Base-by-base conservation (phyloP, 192 early-diverging fungal species). In the Backusella westeae region DNA sequence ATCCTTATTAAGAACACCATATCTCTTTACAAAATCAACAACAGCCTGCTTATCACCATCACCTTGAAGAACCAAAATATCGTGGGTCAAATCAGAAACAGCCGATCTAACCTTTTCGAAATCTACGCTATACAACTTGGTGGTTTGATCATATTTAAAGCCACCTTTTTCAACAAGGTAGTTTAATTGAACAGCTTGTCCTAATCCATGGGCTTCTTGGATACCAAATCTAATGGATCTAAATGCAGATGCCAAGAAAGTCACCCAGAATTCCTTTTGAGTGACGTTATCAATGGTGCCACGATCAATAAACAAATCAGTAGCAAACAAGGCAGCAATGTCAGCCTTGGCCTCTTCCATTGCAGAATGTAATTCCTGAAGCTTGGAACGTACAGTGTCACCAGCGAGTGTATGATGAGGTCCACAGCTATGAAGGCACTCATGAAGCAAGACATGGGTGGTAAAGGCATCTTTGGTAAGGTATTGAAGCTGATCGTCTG, bases 281-380 rank as follows among this genome's bases (percentile, higher is more conserved):
- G 82, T 85, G 17, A 91, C 88, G 35, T 90, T 83, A 21, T 87
- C 84, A 36, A 92, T 87, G 5, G 83, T 73, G 7, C 91, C 89
- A 9, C 81, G 71, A 63, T 91, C 87, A 14, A 93, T 83, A 29
- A 93, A 77, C 49, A 92, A 75, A 34, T 78, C 73, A 8, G 89
- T 85, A 7, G 90, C 90, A 77, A 91, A 91, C 15, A 92, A 75
- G 0, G 87, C 92, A 34, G 87, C 81, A 72, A 93, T 93, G 65
- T 93, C 87, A 72, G 93, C 93, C 82, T 94, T 94, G 26, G 93
- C 91, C 75, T 94, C 93, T 71, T 94, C 93, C 70, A 94, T 88
- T 5, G 90, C 86, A 78, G 91, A 91, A 73, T 94, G 87, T 65
- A 87, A 84, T 72, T 94, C 92, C 69, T 90, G 86, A 32, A 94